Percentiles rank a stretch among this genome's conserved stretches.
phyloP scores from a whole-genome alignment of 164 flowering plant species.

The Piper betle region DNA sequence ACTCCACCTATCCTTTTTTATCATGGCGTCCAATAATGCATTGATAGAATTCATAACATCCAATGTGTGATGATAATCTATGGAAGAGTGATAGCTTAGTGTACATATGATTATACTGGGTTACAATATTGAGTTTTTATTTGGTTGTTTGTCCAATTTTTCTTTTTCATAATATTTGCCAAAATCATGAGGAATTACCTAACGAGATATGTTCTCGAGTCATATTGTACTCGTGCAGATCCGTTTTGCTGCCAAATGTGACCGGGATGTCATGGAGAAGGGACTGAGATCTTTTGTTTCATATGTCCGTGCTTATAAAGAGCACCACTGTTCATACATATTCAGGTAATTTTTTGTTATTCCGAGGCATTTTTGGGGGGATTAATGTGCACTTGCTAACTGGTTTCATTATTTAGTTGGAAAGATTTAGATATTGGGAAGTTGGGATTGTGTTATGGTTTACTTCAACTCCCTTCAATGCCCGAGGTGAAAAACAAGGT shows the following conservation, averaged over 20 bases:
- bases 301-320: conserved; percentile 86
- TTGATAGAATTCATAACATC: too few relatives aligned
- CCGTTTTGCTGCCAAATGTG: conserved; percentile 61
- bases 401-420: conserved; percentile 37
- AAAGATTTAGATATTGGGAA: conserved; percentile 90
- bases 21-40: too few relatives aligned
- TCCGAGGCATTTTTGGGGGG: not conserved
- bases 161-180: too few relatives aligned
- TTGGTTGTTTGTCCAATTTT: too few relatives aligned
- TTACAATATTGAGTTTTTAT: too few relatives aligned
- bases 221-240: conserved; percentile 30
- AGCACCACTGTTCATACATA: conserved; percentile 84
- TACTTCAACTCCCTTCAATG: conserved; percentile 79
- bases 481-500: conserved; percentile 68
- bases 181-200: too few relatives aligned
- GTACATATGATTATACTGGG: too few relatives aligned
- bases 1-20: too few relatives aligned
- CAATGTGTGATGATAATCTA: too few relatives aligned
- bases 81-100: too few relatives aligned
- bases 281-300: conserved; percentile 88
- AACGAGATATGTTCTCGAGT: too few relatives aligned
- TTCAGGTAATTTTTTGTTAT: conserved; percentile 46
- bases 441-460: conserved; percentile 85
- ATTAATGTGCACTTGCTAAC: not conserved
- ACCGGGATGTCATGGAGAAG: conserved; percentile 93